These are phyloP conservation scores for Fusarium sp. DNA, from an alignment of 2,329 filamentous ascomycete genomes.

Conservation along the genomic window DNA sequence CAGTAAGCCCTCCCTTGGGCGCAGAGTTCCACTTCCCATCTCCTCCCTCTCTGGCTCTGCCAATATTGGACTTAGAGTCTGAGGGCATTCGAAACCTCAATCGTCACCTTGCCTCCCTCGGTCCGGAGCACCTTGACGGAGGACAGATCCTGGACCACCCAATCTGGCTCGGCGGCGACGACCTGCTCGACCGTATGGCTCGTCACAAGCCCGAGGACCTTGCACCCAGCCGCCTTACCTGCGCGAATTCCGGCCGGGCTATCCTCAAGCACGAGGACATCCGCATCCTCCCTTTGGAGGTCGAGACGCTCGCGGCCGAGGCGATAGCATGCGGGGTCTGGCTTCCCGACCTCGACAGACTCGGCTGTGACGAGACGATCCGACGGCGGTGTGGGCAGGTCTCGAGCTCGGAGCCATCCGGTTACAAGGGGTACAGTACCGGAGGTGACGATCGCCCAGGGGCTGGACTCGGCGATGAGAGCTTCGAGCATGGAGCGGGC, in stretches of 20 bases:
- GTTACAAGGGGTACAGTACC: conserved; percentile 75
- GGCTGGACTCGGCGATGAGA: conserved; percentile 71
- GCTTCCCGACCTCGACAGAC: conserved; percentile 80
- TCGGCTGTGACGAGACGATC: conserved; percentile 79
- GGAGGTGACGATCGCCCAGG: conserved; percentile 90
- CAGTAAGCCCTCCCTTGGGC: conserved; percentile 1
- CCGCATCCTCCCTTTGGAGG: conserved; percentile 58
- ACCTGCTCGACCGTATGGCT: conserved; percentile 83
- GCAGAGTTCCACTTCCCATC: conserved; percentile 11
- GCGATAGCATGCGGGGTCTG: conserved; percentile 79
- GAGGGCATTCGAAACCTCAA: conserved; percentile 76
- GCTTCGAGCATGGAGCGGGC: conserved; percentile 76
- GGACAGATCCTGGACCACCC: conserved; percentile 83
- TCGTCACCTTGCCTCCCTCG: conserved; percentile 68
- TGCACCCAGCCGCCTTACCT: conserved; percentile 87
- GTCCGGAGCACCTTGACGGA: conserved; percentile 74
- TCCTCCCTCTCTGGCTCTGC: conserved; percentile 14
- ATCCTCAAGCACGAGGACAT: conserved; percentile 86
- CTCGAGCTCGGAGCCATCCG: conserved; percentile 78
- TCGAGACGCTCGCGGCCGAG: conserved; percentile 74
- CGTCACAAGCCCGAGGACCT: conserved; percentile 85
- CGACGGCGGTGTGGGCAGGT: conserved; percentile 68
- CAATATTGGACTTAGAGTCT: conserved; percentile 40
- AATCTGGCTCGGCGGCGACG: conserved; percentile 82
- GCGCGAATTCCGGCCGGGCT: conserved; percentile 86